Evolutionary conservation across 768 basidiomycete species (phyloP).

Genomic region (Boletus rubropictus): DNA sequence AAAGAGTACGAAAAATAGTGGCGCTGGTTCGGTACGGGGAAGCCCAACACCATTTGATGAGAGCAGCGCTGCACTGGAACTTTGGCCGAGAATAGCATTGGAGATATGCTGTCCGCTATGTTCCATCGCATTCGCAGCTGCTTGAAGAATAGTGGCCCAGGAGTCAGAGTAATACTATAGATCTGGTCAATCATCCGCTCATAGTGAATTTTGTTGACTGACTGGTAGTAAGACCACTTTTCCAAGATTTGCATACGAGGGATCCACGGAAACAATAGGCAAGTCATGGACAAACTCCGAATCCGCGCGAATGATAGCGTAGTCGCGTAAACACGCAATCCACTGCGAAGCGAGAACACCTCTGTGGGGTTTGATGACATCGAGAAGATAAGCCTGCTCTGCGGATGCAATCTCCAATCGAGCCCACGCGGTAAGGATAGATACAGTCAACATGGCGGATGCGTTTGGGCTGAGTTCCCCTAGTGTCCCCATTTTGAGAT

Average conservation of each 20-base stretch:
- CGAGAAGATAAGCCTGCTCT: slow-evolving; percentile 67
- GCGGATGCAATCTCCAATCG: slow-evolving; percentile 77
- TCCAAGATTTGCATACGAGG: slow-evolving; percentile 81
- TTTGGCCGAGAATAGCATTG: slow-evolving; percentile 75
- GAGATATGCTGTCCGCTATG: slow-evolving; percentile 59
- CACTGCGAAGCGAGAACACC: slow-evolving; percentile 73
- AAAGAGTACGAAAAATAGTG: slow-evolving; percentile 85
- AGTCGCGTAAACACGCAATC: slow-evolving; percentile 86
- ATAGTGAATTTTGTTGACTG: slow-evolving; percentile 26
- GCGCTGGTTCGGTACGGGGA: slow-evolving; percentile 54
- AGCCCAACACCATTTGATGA: slow-evolving; percentile 17
- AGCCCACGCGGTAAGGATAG: slow-evolving; percentile 93
- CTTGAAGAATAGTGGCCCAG: slow-evolving; percentile 80
- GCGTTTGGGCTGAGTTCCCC: slow-evolving; percentile 89
- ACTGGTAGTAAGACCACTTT: slow-evolving; percentile 90
- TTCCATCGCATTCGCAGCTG: slow-evolving; percentile 77
- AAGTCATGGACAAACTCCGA: slow-evolving; percentile 79
- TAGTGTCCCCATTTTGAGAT: slow-evolving; percentile 79
- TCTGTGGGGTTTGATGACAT: slow-evolving; percentile 79
- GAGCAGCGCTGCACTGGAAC: slow-evolving; percentile 13
- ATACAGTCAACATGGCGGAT: slow-evolving; percentile 89
- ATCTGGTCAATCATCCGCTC: background rate
- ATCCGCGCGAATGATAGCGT: slow-evolving; percentile 84
- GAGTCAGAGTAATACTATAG: slow-evolving; percentile 79
- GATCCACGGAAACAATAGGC: slow-evolving; percentile 68